These are phyloP conservation scores for Flammula alnicola DNA, from an alignment of 1,284 basidiomycete genomes.

Conservation along the genomic window DNA sequence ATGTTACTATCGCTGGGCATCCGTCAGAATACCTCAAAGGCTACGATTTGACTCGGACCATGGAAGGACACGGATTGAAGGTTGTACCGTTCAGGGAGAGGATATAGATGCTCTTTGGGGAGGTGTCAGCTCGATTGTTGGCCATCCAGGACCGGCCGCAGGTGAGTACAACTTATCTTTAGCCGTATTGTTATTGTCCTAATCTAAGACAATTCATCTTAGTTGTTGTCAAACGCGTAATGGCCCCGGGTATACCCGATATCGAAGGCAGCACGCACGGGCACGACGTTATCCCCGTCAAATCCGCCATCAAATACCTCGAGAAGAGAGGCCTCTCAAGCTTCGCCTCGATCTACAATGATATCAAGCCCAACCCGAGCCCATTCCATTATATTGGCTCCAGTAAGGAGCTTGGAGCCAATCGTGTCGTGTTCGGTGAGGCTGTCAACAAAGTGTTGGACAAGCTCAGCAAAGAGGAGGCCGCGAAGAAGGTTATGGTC, in stretches of 20 bases:
- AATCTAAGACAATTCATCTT: slow-evolving; percentile 2
- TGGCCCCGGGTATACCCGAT: slow-evolving; percentile 81
- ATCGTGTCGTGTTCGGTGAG: slow-evolving; percentile 82
- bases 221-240: slow-evolving; percentile 76
- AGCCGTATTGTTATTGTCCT: background rate
- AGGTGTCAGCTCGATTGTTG: slow-evolving; percentile 60
- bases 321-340: slow-evolving; percentile 64
- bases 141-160: slow-evolving; percentile 75
- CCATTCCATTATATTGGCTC: slow-evolving; percentile 71
- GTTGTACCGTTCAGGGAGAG: slow-evolving; percentile 77
- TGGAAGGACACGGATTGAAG: slow-evolving; percentile 80
- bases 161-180: slow-evolving; percentile 53
- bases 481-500: slow-evolving; percentile 80
- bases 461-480: slow-evolving; percentile 73
- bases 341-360: slow-evolving; percentile 59
- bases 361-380: slow-evolving; percentile 63
- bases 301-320: slow-evolving; percentile 77
- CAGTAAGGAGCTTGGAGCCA: slow-evolving; percentile 75
- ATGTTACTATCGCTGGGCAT: slow-evolving; percentile 86
- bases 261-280: slow-evolving; percentile 81
- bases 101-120: slow-evolving; percentile 78
- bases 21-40: slow-evolving; percentile 84
- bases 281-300: slow-evolving; percentile 84
- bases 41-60: slow-evolving; percentile 70
- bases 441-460: slow-evolving; percentile 81